A percentile compares a stretch with the other conserved stretches of the same genome.
phyloP scores from a whole-genome alignment of 305 asterid genomes.

The Andrographis paniculata region DNA sequence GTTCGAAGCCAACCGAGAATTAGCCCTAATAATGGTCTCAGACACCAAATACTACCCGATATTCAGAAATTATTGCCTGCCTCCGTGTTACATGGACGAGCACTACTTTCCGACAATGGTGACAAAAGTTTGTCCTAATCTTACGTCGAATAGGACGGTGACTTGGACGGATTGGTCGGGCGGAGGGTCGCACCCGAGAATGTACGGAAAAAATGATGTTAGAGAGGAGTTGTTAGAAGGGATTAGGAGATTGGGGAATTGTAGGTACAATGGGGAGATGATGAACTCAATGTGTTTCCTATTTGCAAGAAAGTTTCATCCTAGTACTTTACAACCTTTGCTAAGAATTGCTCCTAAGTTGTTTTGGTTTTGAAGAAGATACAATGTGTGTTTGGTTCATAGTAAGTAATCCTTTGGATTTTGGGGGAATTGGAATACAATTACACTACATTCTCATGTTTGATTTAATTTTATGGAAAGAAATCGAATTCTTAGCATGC shows the following conservation, averaged over 20 bases:
- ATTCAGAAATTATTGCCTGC: conserved; percentile 43
- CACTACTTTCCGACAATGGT: conserved; percentile 67
- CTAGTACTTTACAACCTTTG: conserved; percentile 51
- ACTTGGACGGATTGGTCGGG: conserved; percentile 72
- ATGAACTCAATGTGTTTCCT: conserved; percentile 45
- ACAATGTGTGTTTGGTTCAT: background rate
- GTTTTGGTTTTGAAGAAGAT: background rate
- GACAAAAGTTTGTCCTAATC: conserved; percentile 34
- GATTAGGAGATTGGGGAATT: conserved; percentile 31
- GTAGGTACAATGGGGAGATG: conserved; percentile 39
- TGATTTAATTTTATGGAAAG: too few species aligned
- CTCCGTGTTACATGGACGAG: conserved; percentile 84
- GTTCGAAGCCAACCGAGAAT: background rate
- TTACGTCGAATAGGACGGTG: conserved; percentile 44
- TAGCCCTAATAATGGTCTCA: background rate
- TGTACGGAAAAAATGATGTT: conserved; percentile 31
- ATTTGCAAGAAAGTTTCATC: conserved; percentile 76
- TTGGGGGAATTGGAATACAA: conserved; percentile 3
- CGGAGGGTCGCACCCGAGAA: conserved; percentile 54
- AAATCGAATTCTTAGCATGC: too few species aligned
- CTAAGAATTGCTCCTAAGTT: conserved; percentile 38
- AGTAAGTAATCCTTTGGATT: background rate
- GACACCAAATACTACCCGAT: conserved; percentile 43
- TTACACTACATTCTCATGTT: too few species aligned
- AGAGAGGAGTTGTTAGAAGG: conserved; percentile 29